Evolutionary conservation across 441 rosid genomes (phyloP), one percentile per base, ranked within the genome.

Genomic region (Raphanus hybrid): DNA sequence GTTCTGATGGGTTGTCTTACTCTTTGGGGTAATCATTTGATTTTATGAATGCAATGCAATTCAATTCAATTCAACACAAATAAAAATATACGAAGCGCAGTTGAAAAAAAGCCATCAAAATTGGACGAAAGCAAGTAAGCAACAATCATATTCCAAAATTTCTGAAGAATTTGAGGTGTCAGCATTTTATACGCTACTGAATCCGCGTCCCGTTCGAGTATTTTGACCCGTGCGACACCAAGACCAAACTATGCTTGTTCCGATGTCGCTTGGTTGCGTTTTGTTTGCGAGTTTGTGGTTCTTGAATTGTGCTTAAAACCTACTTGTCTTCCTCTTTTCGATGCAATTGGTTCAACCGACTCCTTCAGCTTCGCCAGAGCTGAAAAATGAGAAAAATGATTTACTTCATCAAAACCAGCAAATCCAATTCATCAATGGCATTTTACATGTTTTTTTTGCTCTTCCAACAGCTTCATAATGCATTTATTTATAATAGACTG

Each of bases 321-420:
- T 45, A 11, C 52, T 76, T 48, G 35, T 82, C 83, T 86, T 62
- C 83, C 83, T 82, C 87, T 54, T 92, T 78, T 85, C 3, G 90
- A 85, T 69, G 84, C 83, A 83, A 91, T 94, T 62, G 90, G 82
- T 80, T 89, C 91, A 67, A 90, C 87, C 9, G 45, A 84, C 86
- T 89, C 89, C 80, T 90, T 85, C 55, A 93, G 78, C 82, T 88
- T 93, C 86, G 87, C 96, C 52, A 93, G 84, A 37, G 92, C 98
- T 93, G 84, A 41, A 61, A 73, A 61, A 70, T 43, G 9, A 48
- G 10, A 67, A 45, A 45, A 77, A 71, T 15, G 6, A 20, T 2
- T 3, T 3, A 32, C 35, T 27, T 62, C 61, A 68, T 73, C 57
- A 64, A 34, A 57, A 57, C 3, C 3, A 43, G 23, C 35, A 74